phyloP scores from a whole-genome alignment of 192 early-diverging fungal genomes.

The Podila minutissima region DNA sequence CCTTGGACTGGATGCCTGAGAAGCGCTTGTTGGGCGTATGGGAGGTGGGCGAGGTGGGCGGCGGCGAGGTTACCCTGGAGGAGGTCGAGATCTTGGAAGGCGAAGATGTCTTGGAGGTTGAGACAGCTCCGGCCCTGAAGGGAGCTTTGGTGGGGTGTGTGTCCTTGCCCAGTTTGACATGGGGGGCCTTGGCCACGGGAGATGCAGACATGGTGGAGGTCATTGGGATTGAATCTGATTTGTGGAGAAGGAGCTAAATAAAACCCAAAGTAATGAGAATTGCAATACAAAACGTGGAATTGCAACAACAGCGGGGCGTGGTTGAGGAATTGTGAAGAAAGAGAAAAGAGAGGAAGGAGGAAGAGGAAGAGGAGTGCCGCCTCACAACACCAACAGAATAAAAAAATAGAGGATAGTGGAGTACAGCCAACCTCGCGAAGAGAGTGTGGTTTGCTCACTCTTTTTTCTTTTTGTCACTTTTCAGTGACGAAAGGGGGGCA shows the following conservation, averaged over 20 bases:
- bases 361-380: neutral
- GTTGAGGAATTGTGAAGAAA: neutral
- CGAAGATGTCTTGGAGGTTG: neutral
- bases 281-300: neutral
- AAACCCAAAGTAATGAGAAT: neutral
- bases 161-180: conserved; percentile 20
- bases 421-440: too few species aligned
- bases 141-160: neutral
- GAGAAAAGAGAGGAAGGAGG: neutral
- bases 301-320: neutral
- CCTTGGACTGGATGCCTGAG: conserved; percentile 48
- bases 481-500: too few species aligned
- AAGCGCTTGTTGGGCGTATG: conserved; percentile 24
- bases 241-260: neutral
- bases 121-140: too few species aligned
- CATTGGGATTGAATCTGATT: neutral
- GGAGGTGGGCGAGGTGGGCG: neutral
- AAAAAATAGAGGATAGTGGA: neutral
- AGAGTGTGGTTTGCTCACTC: too few species aligned
- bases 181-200: conserved; percentile 9
- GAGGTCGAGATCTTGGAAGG: neutral
- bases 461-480: too few species aligned
- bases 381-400: neutral
- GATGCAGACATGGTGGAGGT: conserved; percentile 31
- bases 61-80: neutral